Base-by-base conservation (phyloP, 2,329 filamentous ascomycete species). In the Paecilomyces dactylethromorphus region DNA sequence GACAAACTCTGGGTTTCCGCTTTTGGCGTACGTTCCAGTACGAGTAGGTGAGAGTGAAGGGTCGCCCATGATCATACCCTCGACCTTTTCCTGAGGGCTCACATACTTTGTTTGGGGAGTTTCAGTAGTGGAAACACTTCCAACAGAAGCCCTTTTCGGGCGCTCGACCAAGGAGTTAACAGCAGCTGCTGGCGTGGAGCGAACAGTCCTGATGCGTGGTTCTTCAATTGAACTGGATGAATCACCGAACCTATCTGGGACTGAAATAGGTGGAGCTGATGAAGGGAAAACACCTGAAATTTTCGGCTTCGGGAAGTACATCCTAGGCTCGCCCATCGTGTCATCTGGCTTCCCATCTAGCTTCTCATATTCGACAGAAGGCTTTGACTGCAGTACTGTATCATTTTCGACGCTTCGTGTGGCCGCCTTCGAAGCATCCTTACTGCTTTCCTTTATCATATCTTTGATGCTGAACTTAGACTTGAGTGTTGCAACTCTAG, bases 391-490 rank as follows among this genome's bases (percentile, higher is more conserved):
- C 51, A 15, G 11, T 6, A 13, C 45, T 32, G 18, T 15, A 3
- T 22, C 26, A n/a, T 22, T 56, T 52, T 49, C 26, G 32, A 8
- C 39, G 21, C 52, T 51, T 11, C 3, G 18, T 49, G 22, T 56
- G 21, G 15, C 35, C 4, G 21, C 12, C 15, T 51, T 56, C n/a
- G 24, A 51, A 12, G 24, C n/a, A 33, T 45, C 35, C 55, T 49
- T 56, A 15, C 15, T 51, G 33, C 24, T 32, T 51, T 56, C 39
- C 21, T 31, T 56, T 21, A 22, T 51, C 15, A 72, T 50, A 32
- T 71, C 69, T 18, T 69, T 71, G 53, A 71, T 61, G 45, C 68
- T 71, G 31, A 71, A 63, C 57, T 72, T 72, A 3, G 67, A 67
- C 39, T 63, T 63, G 39, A 72, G 60, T 3, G 64, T 54, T 1